These are phyloP conservation scores for Alternaria consortialis DNA, from an alignment of 2,329 filamentous ascomycete species.

Conservation along the genomic window DNA sequence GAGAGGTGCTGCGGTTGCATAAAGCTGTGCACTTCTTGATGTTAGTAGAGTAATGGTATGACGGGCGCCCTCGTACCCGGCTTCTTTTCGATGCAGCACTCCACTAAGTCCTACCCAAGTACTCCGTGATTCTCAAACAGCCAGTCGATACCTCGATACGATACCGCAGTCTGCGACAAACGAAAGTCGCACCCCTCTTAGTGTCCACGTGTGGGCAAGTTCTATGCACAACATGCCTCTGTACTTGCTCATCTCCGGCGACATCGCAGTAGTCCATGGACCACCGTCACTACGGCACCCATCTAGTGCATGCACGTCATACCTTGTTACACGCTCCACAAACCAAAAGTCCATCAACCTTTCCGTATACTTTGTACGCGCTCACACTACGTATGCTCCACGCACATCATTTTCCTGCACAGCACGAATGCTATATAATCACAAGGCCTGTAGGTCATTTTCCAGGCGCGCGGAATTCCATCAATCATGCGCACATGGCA, in stretches of 20 bases:
- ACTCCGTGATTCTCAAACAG: neutral
- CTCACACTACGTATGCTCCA: neutral
- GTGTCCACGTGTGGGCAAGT: neutral
- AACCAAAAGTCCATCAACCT: neutral
- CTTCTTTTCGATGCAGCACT: slow-evolving; percentile 1
- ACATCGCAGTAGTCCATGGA: neutral
- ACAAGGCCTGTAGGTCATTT: neutral
- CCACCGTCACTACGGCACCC: neutral
- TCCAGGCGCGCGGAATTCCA: slow-evolving; percentile 4
- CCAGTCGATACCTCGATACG: neutral
- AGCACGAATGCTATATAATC: neutral
- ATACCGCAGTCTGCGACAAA: neutral
- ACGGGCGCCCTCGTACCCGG: neutral
- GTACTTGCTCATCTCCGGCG: neutral
- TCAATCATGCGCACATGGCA: slow-evolving; percentile 7
- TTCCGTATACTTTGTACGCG: neutral
- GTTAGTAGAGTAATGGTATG: slow-evolving; percentile 9
- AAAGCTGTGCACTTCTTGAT: slow-evolving; percentile 13
- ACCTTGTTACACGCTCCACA: slow-evolving; percentile 1
- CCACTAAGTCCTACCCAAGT: slow-evolving; percentile 5
- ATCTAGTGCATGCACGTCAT: slow-evolving; percentile 10
- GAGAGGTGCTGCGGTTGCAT: slow-evolving; percentile 49
- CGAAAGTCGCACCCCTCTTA: neutral
- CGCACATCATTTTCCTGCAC: neutral
- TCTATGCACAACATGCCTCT: neutral